phyloP scores from a whole-genome alignment of 805 yeast genomes.

The Candida krabiensis region DNA sequence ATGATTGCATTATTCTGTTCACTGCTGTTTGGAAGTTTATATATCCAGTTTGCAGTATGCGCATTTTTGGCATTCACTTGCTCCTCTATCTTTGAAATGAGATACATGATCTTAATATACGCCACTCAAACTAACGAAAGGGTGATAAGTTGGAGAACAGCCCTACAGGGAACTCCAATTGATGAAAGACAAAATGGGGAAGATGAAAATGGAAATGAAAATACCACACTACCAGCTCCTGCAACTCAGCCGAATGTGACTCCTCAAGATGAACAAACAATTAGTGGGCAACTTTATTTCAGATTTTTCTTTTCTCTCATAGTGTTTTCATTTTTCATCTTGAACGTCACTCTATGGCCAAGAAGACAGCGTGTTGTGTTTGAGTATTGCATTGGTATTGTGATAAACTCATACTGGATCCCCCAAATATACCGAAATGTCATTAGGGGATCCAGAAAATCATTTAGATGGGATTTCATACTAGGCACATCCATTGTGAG shows the following conservation, averaged over 20 bases:
- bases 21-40: constrained; percentile 53
- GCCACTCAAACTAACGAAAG: constrained; percentile 73
- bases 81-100: constrained; percentile 72
- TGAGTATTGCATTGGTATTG: constrained; percentile 54
- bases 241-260: constrained; percentile 23
- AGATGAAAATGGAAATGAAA: constrained; percentile 9
- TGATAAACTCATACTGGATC: constrained; percentile 75
- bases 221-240: constrained; percentile 22
- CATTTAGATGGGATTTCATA: constrained; percentile 76
- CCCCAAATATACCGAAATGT: constrained; percentile 86
- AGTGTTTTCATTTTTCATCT: constrained; percentile 53
- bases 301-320: constrained; percentile 55
- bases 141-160: constrained; percentile 62
- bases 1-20: constrained; percentile 62
- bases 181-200: constrained; percentile 31
- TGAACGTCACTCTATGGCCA: constrained; percentile 67
- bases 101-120: constrained; percentile 66
- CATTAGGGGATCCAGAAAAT: constrained; percentile 62
- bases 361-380: constrained; percentile 48
- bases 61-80: constrained; percentile 69
- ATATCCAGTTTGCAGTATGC: constrained; percentile 66
- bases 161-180: constrained; percentile 59
- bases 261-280: constrained; percentile 50
- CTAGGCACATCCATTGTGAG: constrained; percentile 64
- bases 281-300: constrained; percentile 57